These are phyloP conservation scores for Globisporangium irregulare DNA, from an alignment of 352 stramenopile genomes.

Conservation along the genomic window DNA sequence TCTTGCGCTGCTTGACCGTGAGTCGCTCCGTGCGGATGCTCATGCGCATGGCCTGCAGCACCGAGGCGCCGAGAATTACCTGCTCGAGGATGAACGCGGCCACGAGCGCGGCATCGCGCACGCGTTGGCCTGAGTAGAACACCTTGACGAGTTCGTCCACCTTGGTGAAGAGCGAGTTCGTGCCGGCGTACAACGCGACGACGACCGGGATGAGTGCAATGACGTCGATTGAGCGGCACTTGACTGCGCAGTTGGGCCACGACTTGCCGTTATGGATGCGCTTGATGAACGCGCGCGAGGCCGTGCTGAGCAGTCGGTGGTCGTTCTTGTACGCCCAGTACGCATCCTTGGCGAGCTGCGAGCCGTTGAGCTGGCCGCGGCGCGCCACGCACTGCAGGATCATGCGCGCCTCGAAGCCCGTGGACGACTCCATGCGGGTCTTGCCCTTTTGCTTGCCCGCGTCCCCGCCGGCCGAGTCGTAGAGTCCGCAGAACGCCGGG, in stretches of 20 bases:
- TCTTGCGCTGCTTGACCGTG: constrained; percentile 79
- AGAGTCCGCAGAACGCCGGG: constrained; percentile 70
- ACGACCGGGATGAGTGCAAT: constrained; percentile 70
- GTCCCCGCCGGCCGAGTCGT: constrained; percentile 38
- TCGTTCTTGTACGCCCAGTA: constrained; percentile 86
- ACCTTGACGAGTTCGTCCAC: constrained; percentile 78
- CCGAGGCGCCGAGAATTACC: constrained; percentile 69
- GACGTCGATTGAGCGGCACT: constrained; percentile 79
- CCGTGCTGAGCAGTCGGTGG: constrained; percentile 62
- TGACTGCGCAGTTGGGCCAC: constrained; percentile 71
- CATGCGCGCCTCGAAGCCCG: constrained; percentile 73
- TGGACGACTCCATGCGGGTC: constrained; percentile 68
- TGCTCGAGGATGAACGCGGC: constrained; percentile 79
- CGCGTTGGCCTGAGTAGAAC: constrained; percentile 70
- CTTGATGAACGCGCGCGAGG: constrained; percentile 74
- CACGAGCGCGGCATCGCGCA: constrained; percentile 68
- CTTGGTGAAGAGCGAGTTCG: constrained; percentile 76
- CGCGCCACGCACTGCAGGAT: constrained; percentile 68
- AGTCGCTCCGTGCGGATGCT: constrained; percentile 77
- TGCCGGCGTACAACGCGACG: constrained; percentile 76
- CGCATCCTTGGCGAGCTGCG: constrained; percentile 73
- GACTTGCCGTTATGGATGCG: constrained; percentile 64
- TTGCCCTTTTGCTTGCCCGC: constrained; percentile 27
- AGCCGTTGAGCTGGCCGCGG: constrained; percentile 66
- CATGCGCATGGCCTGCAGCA: constrained; percentile 82